Evolutionary conservation across 805 yeast species (phyloP), one percentile per base, ranked within the genome.

Genomic region (Spathaspora sp.): DNA sequence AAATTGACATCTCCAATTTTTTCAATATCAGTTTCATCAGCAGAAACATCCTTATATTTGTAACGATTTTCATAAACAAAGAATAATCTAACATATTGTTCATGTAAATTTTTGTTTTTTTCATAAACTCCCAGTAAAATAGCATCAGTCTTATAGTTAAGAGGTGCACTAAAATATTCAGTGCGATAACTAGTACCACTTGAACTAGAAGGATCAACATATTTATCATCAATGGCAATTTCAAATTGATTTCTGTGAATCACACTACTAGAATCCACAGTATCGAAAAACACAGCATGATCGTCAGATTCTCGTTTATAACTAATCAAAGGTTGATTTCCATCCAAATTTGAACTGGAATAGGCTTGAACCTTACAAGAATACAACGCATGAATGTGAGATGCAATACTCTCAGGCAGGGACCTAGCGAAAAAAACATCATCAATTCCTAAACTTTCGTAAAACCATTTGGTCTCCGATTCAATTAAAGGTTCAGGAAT

Each of bases 311-410:
- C 92, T 56, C 91, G 79, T 65, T 85, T 86, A 67, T 90, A 89
- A 56, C 86, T 89, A 57, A 93, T 85, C 57, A 83, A 79, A 18
- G 86, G 85, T 55, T 73, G 72, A 14, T 57, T 55, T 16, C 51
- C 53, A 14, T 54, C 59, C 5, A 55, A 47, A 17, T 46, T 49
- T 46, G 55, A 64, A 44, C 60, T 59, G 23, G 67, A 62, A 52
- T 69, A 89, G 7, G 97, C 96, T 59, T 93, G 94, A 49, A 94
- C 80, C 67, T 94, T 94, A 52, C 97, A 92, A 32, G 97, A 89
- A 70, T 93, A 93, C 50, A 93, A 76, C 9, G 97, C 87, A 63
- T 87, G 87, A 60, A 93, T 89, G 63, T 92, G 91, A 50, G 86
- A 80, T 16, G 89, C 92, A 58, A 93, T 87, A 54, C 86, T 88